Base-by-base conservation (phyloP, 805 yeast species). In the Wickerhamomyces canadensis region DNA sequence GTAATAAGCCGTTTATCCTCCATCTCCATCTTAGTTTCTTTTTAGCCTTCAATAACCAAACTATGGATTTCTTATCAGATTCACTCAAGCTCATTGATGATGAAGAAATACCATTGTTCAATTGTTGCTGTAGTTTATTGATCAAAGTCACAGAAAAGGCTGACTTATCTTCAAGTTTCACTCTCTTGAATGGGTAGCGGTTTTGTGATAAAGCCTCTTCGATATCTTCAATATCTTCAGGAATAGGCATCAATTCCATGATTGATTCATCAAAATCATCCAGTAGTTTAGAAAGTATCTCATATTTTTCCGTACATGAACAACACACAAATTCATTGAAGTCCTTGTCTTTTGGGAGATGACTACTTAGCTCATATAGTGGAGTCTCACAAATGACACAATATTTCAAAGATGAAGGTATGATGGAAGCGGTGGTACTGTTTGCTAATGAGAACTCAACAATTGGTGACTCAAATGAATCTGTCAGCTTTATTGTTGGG, bases 351-450 rank as follows among this genome's bases (percentile, higher is more conserved):
- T 51, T 34, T 5, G 60, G 55, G 10, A 63, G 49, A 16, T 60
- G 43, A 15, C 61, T 48, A 64, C 82, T 62, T 55, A 78, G 46
- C 40, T 81, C 87, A 54, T 80, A 82, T 21, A 82, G 54, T 13
- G 87, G 84, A 37, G 70, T 72, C 27, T 80, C 85, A 55, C 91
- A 82, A 11, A 82, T 61, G n/a, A 79, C 75, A 52, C 91, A 82
- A 32, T 55, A 57, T 34, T 59, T 62, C 33, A 67, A 36, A 2
- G 52, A 45, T 0, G 54, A 34, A n/a, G n/a, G n/a, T n/a, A n/a
- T n/a, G n/a, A n/a, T n/a, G n/a, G n/a, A n/a, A n/a, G n/a, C n/a
- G 19, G 31, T 32, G 10, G 34, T 17, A 14, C n/a, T 26, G 14
- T 23, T 37, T n/a, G n/a, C n/a, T 10, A 30, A 10, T 34, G 45